Evolutionary conservation across 768 basidiomycete genomes (phyloP).

Genomic region (Boletus reticuloceps): DNA sequence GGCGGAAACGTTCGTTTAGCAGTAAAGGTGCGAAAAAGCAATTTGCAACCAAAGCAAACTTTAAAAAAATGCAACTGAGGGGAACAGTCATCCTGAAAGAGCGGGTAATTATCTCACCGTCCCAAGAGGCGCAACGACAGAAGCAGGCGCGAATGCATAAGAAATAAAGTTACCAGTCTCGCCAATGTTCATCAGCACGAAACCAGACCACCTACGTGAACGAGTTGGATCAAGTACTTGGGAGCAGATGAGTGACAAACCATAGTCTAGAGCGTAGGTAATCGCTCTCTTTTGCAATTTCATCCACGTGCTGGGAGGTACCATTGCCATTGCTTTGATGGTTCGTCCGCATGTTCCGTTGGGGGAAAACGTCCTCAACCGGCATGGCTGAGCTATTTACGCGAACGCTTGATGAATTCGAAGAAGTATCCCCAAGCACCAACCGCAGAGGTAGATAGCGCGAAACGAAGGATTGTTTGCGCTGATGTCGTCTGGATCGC

Average conservation of each 20-base stretch:
- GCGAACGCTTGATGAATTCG: neutral
- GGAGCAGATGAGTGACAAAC: conserved; percentile 38
- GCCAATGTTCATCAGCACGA: conserved; percentile 86
- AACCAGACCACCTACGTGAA: conserved; percentile 77
- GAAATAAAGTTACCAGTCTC: conserved; percentile 90
- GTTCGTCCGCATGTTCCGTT: conserved; percentile 1
- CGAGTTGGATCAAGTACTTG: neutral
- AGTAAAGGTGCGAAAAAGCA: conserved; percentile 90
- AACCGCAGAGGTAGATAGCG: conserved; percentile 34
- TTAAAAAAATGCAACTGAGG: neutral
- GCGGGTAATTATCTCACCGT: conserved; percentile 54
- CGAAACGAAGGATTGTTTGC: conserved; percentile 33
- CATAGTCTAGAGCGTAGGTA: conserved; percentile 87
- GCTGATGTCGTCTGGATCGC: conserved; percentile 21
- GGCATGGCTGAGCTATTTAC: conserved; percentile 25
- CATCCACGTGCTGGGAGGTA: conserved; percentile 20
- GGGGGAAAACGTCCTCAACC: conserved; percentile 40
- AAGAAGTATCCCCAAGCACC: conserved; percentile 7
- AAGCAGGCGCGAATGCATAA: conserved; percentile 87
- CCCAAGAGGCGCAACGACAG: conserved; percentile 94
- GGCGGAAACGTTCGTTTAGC: conserved; percentile 78
- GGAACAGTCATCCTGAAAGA: neutral
- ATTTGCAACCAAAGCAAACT: conserved; percentile 94
- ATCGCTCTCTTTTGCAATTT: conserved; percentile 55
- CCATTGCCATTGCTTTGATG: conserved; percentile 4